A percentile compares a stretch with the other conserved stretches of the same genome.
These are phyloP conservation scores for Trichoderma brevicompactum DNA, from an alignment of 2,329 filamentous ascomycete species.

Conservation along the genomic window DNA sequence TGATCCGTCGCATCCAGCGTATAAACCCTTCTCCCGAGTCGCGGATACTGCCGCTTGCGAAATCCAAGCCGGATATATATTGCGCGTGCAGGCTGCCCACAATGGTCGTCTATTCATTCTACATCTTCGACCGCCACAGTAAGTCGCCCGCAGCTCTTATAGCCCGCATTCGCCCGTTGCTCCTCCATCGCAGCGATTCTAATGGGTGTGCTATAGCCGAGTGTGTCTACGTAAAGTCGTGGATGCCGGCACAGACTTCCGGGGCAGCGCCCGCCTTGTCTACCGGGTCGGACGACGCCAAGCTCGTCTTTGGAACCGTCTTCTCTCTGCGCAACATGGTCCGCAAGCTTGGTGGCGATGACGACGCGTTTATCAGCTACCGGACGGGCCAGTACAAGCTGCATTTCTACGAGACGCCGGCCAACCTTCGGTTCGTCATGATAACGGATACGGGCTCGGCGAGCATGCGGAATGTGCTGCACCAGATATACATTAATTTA, in stretches of 20 bases:
- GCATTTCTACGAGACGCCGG: slow-evolving; percentile 98
- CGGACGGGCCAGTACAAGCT: slow-evolving; percentile 95
- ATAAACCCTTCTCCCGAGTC: background rate
- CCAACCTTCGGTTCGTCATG: slow-evolving; percentile 95
- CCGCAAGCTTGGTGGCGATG: slow-evolving; percentile 88
- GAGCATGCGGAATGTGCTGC: slow-evolving; percentile 90
- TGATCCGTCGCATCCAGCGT: background rate
- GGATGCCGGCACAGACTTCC: slow-evolving; percentile 58
- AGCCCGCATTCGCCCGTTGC: no score
- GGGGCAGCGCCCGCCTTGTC: slow-evolving; percentile 28
- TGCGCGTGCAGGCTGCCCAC: slow-evolving; percentile 35
- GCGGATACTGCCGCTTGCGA: background rate
- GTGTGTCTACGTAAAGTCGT: slow-evolving; percentile 93
- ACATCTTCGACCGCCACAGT: slow-evolving; percentile 99
- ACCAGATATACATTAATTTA: slow-evolving; percentile 98
- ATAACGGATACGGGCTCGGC: slow-evolving; percentile 86
- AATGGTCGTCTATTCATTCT: slow-evolving; percentile 97
- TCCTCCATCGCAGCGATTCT: slow-evolving; percentile 11
- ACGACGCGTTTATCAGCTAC: slow-evolving; percentile 94
- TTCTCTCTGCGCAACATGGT: slow-evolving; percentile 97
- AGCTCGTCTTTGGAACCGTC: slow-evolving; percentile 95
- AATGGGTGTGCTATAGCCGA: slow-evolving; percentile 68
- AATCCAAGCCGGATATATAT: background rate
- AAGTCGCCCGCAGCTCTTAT: slow-evolving; percentile 40
- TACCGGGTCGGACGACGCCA: slow-evolving; percentile 76